phyloP scores from a whole-genome alignment of 495 filamentous ascomycete species.

The Collariella sp. region DNA sequence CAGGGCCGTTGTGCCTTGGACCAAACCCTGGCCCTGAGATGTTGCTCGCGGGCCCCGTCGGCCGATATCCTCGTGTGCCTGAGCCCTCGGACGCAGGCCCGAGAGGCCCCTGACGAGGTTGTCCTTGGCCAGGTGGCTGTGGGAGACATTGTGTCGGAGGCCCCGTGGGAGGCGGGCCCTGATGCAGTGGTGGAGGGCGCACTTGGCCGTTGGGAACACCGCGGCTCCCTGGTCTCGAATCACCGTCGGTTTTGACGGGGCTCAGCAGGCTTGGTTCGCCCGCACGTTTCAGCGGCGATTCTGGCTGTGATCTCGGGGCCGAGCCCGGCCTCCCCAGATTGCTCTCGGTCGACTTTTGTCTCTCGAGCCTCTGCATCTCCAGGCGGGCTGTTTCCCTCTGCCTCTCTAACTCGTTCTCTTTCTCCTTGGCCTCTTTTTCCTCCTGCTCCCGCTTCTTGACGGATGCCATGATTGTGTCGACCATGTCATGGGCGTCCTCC shows the following conservation, averaged over 20 bases:
- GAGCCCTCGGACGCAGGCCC: neutral
- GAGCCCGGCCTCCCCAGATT: neutral
- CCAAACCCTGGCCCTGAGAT: neutral
- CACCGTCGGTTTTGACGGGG: conserved; percentile 18
- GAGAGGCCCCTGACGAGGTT: conserved; percentile 11
- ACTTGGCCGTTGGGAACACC: conserved; percentile 4
- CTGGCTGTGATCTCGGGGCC: neutral
- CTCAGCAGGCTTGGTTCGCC: neutral
- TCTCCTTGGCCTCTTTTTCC: conserved; percentile 14
- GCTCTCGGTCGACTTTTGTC: conserved; percentile 20
- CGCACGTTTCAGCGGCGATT: neutral
- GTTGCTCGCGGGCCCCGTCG: neutral
- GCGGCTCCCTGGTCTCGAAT: conserved; percentile 19
- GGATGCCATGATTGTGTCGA: conserved; percentile 24
- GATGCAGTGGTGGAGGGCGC: conserved; percentile 3
- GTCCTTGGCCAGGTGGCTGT: conserved; percentile 12
- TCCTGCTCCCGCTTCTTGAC: conserved; percentile 27
- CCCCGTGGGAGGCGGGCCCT: conserved; percentile 24
- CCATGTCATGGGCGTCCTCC: conserved; percentile 28
- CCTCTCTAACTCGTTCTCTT: conserved; percentile 15
- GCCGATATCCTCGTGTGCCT: neutral
- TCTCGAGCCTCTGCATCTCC: conserved; percentile 21
- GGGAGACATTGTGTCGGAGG: conserved; percentile 25
- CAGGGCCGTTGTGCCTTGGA: neutral
- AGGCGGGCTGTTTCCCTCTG: conserved; percentile 14